These are phyloP conservation scores for Sarcocystis neurona DNA, from an alignment of 169 alveolate genomes.

Conservation along the genomic window DNA sequence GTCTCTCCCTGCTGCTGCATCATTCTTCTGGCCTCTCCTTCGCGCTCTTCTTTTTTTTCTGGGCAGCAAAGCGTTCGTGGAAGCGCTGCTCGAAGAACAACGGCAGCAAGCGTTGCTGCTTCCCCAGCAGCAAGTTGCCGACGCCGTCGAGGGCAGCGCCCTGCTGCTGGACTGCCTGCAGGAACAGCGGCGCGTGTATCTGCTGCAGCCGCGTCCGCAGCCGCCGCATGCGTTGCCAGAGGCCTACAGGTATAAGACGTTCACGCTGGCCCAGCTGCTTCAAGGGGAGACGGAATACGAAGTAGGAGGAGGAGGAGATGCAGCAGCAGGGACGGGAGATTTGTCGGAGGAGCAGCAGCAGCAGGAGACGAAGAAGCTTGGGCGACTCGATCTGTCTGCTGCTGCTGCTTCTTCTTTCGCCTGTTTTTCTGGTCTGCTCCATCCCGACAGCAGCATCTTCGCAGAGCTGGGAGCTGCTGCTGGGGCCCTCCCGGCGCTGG, in stretches of 20 bases:
- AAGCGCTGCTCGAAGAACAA: background rate
- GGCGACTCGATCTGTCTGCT: no score
- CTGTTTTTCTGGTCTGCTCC: no score
- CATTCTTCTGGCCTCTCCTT: background rate
- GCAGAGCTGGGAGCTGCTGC: no score
- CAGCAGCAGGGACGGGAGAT: no score
- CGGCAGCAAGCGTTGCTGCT: background rate
- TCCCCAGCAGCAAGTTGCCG: background rate
- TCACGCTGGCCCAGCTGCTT: background rate
- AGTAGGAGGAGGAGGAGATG: no score
- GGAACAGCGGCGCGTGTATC: background rate
- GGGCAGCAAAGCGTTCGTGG: background rate
- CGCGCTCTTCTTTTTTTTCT: background rate
- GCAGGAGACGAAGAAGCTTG: no score
- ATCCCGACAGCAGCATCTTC: no score
- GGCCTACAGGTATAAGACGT: constrained; percentile 16
- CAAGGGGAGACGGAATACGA: no score
- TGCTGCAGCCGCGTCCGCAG: background rate
- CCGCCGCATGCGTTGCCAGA: background rate
- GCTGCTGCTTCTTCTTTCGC: no score
- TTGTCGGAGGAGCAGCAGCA: no score
- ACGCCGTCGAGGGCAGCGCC: background rate
- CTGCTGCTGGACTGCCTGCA: background rate
- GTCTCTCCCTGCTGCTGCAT: no score
- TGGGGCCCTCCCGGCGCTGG: no score